Percentiles rank a stretch among this genome's conserved stretches.
These are phyloP conservation scores for Globisporangium viniferum DNA, from an alignment of 352 stramenopile genomes.

Conservation along the genomic window DNA sequence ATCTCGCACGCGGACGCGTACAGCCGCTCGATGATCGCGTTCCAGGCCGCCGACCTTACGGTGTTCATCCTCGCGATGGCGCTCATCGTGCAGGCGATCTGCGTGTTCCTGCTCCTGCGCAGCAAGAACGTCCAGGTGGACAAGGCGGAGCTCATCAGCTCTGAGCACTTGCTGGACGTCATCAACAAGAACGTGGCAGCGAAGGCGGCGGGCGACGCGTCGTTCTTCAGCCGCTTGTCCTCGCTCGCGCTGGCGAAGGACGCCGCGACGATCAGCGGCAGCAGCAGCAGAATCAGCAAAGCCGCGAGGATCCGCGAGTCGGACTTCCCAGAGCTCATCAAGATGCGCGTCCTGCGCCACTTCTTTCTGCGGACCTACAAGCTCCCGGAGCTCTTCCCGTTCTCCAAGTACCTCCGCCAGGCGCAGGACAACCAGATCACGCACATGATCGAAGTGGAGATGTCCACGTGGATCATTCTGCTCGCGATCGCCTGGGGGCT, in stretches of 20 bases:
- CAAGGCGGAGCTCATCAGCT: conserved; percentile 41
- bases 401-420: conserved; percentile 72
- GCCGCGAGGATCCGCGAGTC: neutral
- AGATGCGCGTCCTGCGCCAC: conserved; percentile 39
- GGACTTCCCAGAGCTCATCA: conserved; percentile 22
- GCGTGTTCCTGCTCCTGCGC: conserved; percentile 44
- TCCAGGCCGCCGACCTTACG: conserved; percentile 51
- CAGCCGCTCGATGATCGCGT: conserved; percentile 38
- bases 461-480: conserved; percentile 62
- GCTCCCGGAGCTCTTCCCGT: conserved; percentile 55
- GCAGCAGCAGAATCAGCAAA: neutral
- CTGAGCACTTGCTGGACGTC: conserved; percentile 32
- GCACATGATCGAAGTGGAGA: conserved; percentile 76
- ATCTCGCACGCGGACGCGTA: conserved; percentile 23
- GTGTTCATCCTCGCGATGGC: conserved; percentile 55
- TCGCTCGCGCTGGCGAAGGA: conserved; percentile 5
- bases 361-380: conserved; percentile 43
- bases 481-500: conserved; percentile 43
- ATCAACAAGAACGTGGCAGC: neutral
- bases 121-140: conserved; percentile 35
- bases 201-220: neutral
- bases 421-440: conserved; percentile 77
- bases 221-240: conserved; percentile 5
- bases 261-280: neutral
- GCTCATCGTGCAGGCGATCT: conserved; percentile 48